Percentiles rank a stretch among this genome's conserved stretches.
Evolutionary conservation across 495 filamentous ascomycete species (phyloP).

Genomic region (Podospora pseudopauciseta): DNA sequence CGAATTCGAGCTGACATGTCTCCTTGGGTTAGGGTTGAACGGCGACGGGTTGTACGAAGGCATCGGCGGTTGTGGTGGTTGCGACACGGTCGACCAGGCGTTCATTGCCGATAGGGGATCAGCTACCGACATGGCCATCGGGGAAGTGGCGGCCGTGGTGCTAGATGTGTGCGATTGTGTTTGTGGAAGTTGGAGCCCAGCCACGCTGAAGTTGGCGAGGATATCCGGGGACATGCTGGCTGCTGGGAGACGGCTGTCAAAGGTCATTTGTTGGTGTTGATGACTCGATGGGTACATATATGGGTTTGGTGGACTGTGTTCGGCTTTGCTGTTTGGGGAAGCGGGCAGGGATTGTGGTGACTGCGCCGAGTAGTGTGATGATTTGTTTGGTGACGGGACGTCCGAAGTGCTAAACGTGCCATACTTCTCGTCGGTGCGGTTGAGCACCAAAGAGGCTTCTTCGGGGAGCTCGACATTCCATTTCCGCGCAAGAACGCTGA

Average conservation of each 20-base stretch:
- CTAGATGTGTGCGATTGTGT: conserved; percentile 16
- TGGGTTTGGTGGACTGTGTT: conserved; percentile 26
- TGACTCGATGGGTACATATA: conserved; percentile 21
- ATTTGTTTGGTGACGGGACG: conserved; percentile 49
- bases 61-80: conserved; percentile 18
- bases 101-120: conserved; percentile 24
- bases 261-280: conserved; percentile 24
- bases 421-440: conserved; percentile 56
- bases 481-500: conserved; percentile 78
- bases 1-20: conserved; percentile 17
- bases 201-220: conserved; percentile 18
- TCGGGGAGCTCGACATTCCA: conserved; percentile 86
- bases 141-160: conserved; percentile 15
- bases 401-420: conserved; percentile 53
- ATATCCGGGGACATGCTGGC: conserved; percentile 28
- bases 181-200: conserved; percentile 12
- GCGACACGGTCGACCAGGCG: conserved; percentile 20
- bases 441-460: conserved; percentile 71
- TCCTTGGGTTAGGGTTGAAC: conserved; percentile 11
- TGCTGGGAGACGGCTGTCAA: conserved; percentile 12
- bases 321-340: conserved; percentile 17
- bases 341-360: conserved; percentile 30
- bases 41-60: conserved; percentile 17
- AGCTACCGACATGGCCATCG: conserved; percentile 25
- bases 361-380: conserved; percentile 17